Percentiles rank a stretch among this genome's conserved stretches.
Evolutionary conservation across 257 asterid species (phyloP).

Genomic region (Agastache rugosa): DNA sequence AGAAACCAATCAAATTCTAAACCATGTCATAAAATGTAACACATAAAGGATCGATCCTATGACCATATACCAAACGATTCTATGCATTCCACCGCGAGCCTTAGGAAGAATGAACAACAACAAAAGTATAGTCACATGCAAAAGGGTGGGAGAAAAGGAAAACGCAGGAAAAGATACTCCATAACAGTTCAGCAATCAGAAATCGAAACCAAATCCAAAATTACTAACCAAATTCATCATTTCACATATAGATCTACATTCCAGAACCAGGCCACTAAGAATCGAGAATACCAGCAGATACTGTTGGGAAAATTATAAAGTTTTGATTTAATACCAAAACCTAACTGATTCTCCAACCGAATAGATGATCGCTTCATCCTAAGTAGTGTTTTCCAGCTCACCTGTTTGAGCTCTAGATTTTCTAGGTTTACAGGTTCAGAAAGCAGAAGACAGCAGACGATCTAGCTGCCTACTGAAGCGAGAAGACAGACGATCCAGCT

Average conservation of each 20-base stretch:
- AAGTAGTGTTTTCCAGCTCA: no score
- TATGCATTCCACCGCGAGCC: neutral
- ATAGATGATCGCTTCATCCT: no score
- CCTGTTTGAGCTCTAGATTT: no score
- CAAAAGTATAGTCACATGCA: neutral
- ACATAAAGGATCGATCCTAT: neutral
- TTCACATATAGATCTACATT: slow-evolving; percentile 37
- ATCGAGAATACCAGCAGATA: neutral
- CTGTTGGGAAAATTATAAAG: no score
- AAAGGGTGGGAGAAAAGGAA: neutral
- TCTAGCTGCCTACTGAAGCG: no score
- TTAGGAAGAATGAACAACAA: neutral
- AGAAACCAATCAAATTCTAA: slow-evolving; percentile 3
- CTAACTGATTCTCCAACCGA: no score
- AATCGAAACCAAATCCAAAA: neutral
- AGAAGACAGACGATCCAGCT: no score
- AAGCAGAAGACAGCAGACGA: no score
- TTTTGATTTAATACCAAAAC: no score
- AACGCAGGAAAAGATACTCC: neutral
- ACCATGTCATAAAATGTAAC: neutral
- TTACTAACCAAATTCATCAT: slow-evolving; percentile 20
- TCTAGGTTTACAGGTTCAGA: no score
- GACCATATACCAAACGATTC: neutral
- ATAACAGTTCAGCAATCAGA: slow-evolving; percentile 18
- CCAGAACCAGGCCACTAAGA: neutral